Percentiles rank a stretch among this genome's conserved stretches.
phyloP scores from a whole-genome alignment of 139 green algal genomes.

The Coelastrella sp. region DNA sequence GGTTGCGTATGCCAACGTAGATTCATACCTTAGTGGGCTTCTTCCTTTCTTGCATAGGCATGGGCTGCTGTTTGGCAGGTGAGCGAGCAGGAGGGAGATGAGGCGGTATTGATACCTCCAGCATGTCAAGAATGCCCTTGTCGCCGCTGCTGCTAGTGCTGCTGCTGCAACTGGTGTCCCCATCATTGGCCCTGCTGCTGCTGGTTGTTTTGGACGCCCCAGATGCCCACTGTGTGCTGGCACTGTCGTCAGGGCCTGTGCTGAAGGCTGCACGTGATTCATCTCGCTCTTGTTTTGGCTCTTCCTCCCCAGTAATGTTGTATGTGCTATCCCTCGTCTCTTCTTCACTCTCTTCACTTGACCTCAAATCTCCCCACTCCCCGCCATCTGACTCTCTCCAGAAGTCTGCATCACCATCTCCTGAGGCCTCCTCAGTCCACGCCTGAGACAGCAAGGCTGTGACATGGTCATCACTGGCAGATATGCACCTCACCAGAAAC shows the following conservation, averaged over 20 bases:
- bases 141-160: background rate
- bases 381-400: conserved; percentile 27
- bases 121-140: background rate
- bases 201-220: background rate
- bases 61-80: background rate
- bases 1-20: background rate
- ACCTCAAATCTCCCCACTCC: conserved; percentile 12
- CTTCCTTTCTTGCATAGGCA: no score
- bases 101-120: background rate
- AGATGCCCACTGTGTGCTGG: background rate
- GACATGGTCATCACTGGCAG: background rate
- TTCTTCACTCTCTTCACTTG: background rate
- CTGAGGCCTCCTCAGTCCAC: conserved; percentile 37
- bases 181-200: conserved; percentile 19
- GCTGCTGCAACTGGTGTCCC: background rate
- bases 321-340: background rate
- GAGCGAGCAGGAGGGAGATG: background rate
- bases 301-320: background rate
- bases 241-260: background rate
- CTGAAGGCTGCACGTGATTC: no score
- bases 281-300: background rate
- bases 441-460: conserved; percentile 16
- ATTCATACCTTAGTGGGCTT: background rate
- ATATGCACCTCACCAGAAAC: no score
- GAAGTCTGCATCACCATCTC: conserved; percentile 18